phyloP scores from a whole-genome alignment of 2,329 filamentous ascomycete genomes.

The Fusarium hostae region DNA sequence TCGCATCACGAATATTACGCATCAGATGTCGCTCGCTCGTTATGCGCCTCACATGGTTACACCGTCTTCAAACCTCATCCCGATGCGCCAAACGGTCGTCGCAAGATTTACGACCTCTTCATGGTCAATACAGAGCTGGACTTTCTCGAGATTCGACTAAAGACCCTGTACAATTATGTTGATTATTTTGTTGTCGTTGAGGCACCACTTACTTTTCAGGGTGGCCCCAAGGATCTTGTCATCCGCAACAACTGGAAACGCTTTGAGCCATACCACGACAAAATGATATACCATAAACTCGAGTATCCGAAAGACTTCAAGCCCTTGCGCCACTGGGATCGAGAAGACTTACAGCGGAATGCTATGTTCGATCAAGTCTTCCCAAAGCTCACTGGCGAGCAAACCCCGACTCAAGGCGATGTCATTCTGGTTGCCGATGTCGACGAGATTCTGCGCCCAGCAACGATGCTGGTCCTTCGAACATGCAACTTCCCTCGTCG shows the following conservation, averaged over 20 bases:
- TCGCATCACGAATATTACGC: conserved; percentile 44
- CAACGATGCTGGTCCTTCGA: conserved; percentile 59
- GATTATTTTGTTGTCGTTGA: conserved; percentile 75
- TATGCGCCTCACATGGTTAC: conserved; percentile 51
- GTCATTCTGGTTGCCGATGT: conserved; percentile 70
- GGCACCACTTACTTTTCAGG: conserved; percentile 67
- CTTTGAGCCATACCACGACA: conserved; percentile 64
- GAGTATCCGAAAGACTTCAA: conserved; percentile 56
- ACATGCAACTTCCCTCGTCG: conserved; percentile 64
- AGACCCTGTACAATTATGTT: conserved; percentile 66
- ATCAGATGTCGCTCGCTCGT: conserved; percentile 43
- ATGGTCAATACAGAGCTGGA: conserved; percentile 73
- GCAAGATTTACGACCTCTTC: conserved; percentile 63
- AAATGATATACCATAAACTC: conserved; percentile 70
- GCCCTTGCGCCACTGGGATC: conserved; percentile 57
- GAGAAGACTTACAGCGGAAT: conserved; percentile 65
- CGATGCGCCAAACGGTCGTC: conserved; percentile 36
- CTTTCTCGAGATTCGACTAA: conserved; percentile 72
- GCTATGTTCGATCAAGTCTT: conserved; percentile 69
- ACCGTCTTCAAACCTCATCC: conserved; percentile 43
- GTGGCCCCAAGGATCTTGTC: conserved; percentile 63
- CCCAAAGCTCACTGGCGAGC: conserved; percentile 55
- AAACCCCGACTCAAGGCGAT: conserved; percentile 60
- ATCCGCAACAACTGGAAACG: conserved; percentile 63
- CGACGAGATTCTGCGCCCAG: conserved; percentile 68